Conservation (phyloP, 176 grass and related monocot species). For the Metroxylon sagu region DNA sequence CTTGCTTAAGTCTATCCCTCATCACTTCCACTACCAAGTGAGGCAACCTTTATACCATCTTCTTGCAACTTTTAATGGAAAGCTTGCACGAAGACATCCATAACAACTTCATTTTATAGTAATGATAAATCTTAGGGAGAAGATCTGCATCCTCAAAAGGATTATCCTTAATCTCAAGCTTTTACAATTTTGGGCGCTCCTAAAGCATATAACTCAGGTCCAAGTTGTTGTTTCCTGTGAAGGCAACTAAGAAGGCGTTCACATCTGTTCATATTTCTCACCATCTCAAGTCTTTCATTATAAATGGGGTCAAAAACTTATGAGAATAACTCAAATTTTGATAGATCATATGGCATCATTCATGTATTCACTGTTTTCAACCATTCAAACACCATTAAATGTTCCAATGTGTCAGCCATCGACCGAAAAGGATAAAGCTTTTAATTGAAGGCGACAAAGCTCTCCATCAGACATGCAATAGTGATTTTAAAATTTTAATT, state of each 20-base stretch:
- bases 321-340: background rate
- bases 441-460: too few species aligned
- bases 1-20: constrained; percentile 17
- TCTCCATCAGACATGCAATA: too few species aligned
- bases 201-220: constrained; percentile 55
- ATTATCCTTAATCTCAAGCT: constrained; percentile 92
- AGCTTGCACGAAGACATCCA: constrained; percentile 86
- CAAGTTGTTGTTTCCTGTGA: constrained; percentile 65
- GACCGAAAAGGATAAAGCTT: too few species aligned
- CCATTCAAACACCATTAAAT: too few species aligned
- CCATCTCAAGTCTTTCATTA: constrained; percentile 60
- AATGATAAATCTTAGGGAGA: constrained; percentile 63
- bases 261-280: constrained; percentile 68
- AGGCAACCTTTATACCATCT: constrained; percentile 52
- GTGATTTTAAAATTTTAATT: too few species aligned
- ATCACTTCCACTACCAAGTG: constrained; percentile 82
- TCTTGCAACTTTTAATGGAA: constrained; percentile 58
- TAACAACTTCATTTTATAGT: constrained; percentile 84
- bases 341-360: too few species aligned
- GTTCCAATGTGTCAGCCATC: too few species aligned
- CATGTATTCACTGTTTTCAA: too few species aligned
- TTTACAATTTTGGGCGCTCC: constrained; percentile 76
- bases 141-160: constrained; percentile 75
- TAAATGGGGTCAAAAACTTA: constrained; percentile 77
- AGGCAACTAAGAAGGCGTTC: constrained; percentile 74